phyloP scores from a whole-genome alignment of 495 filamentous ascomycete genomes.

The Neurospora sp. region DNA sequence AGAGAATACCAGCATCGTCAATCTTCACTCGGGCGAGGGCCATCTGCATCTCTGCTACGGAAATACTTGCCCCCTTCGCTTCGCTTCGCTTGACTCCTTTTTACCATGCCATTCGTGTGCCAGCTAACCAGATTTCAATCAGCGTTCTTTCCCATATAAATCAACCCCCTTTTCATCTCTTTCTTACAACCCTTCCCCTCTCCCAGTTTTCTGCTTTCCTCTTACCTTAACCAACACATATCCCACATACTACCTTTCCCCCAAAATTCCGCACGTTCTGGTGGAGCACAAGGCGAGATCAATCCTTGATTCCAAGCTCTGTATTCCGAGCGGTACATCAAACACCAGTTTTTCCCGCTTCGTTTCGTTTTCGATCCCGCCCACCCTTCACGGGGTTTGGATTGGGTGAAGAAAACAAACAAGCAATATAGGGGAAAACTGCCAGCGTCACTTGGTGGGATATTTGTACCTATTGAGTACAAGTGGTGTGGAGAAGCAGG shows the following conservation, averaged over 20 bases:
- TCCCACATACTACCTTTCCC: background rate
- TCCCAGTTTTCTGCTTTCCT: no score
- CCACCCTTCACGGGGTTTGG: no score
- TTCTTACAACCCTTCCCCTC: no score
- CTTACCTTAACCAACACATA: no score
- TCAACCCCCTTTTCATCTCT: no score
- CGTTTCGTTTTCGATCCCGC: no score
- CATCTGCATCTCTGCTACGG: no score
- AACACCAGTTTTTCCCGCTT: constrained; percentile 9
- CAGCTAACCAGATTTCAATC: no score
- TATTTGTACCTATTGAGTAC: background rate
- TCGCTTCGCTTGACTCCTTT: no score
- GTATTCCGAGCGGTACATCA: constrained; percentile 54
- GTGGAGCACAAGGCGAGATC: constrained; percentile 56
- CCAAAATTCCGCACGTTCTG: constrained; percentile 40
- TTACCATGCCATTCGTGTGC: background rate
- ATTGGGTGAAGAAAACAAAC: no score
- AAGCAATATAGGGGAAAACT: background rate
- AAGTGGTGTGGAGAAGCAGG: background rate
- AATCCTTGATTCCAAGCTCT: constrained; percentile 50
- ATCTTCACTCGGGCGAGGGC: background rate
- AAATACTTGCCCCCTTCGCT: no score
- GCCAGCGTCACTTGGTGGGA: background rate
- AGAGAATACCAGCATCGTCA: background rate
- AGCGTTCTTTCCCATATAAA: no score